phyloP scores from a whole-genome alignment of 2,329 filamentous ascomycete genomes.

The Colletotrichum lini region DNA sequence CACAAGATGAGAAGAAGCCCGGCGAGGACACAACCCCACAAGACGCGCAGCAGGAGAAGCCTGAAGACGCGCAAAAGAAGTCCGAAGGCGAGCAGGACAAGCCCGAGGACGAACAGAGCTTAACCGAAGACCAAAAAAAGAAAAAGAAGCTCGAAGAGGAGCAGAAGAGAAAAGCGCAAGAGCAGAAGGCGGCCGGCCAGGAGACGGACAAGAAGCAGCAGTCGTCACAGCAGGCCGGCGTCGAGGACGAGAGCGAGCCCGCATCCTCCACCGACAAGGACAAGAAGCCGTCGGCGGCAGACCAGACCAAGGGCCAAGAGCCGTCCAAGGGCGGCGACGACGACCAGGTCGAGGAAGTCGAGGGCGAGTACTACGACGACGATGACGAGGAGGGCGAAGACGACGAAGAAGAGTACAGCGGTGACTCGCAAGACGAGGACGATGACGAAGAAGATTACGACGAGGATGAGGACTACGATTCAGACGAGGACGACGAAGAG shows the following conservation, averaged over 20 bases:
- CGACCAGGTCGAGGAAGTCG: slow-evolving; percentile 25
- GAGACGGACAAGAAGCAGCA: slow-evolving; percentile 46
- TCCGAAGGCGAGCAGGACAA: neutral
- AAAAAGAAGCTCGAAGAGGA: slow-evolving; percentile 41
- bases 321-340: slow-evolving; percentile 24
- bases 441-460: slow-evolving; percentile 43
- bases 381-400: slow-evolving; percentile 36
- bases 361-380: slow-evolving; percentile 28
- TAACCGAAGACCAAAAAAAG: slow-evolving; percentile 25
- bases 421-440: slow-evolving; percentile 38
- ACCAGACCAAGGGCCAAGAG: slow-evolving; percentile 41
- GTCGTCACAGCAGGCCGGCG: slow-evolving; percentile 37
- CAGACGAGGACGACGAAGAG: slow-evolving; percentile 21
- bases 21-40: slow-evolving; percentile 12
- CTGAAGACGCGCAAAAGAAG: neutral
- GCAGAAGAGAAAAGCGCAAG: slow-evolving; percentile 34
- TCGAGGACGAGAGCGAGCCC: slow-evolving; percentile 44
- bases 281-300: slow-evolving; percentile 28
- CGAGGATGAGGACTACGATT: slow-evolving; percentile 45
- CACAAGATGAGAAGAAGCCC: slow-evolving; percentile 25
- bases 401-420: slow-evolving; percentile 42
- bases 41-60: neutral
- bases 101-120: slow-evolving; percentile 11
- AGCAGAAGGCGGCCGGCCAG: slow-evolving; percentile 41
- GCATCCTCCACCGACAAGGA: slow-evolving; percentile 23